Percentiles rank a stretch among this genome's conserved stretches.
phyloP scores from a whole-genome alignment of 306 rosid genomes.

The Gastrolobium bilobum region DNA sequence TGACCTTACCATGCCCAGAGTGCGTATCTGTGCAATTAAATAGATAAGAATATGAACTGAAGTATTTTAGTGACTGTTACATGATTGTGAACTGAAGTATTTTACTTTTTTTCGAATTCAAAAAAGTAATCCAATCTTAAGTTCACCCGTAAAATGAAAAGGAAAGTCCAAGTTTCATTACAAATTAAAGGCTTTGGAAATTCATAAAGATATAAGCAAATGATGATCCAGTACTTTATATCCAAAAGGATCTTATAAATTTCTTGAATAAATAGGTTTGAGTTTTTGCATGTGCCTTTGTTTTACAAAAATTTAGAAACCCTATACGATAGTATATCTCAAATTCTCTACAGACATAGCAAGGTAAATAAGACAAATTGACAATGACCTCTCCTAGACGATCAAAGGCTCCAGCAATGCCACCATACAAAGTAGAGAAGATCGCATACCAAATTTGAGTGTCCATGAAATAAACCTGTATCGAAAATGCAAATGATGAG shows the following conservation, averaged over 20 bases:
- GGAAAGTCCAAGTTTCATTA: constrained; percentile 37
- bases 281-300: neutral
- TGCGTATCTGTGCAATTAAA: constrained; percentile 77
- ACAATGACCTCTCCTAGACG: constrained; percentile 94
- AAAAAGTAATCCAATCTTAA: constrained; percentile 26
- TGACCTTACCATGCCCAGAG: constrained; percentile 90
- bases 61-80: neutral
- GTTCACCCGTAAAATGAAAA: constrained; percentile 29
- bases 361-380: constrained; percentile 30
- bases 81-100: constrained; percentile 17
- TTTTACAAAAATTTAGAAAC: constrained; percentile 25
- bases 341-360: constrained; percentile 14
- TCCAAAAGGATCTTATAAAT: constrained; percentile 17
- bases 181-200: constrained; percentile 36
- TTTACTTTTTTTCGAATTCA: constrained; percentile 20
- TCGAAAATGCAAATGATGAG: constrained; percentile 49
- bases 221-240: constrained; percentile 29
- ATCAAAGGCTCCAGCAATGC: constrained; percentile 89
- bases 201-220: constrained; percentile 43
- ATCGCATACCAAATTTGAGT: constrained; percentile 95
- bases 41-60: constrained; percentile 33
- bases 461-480: constrained; percentile 98
- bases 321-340: constrained; percentile 33
- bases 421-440: constrained; percentile 85
- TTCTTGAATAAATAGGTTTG: constrained; percentile 39